phyloP scores from a whole-genome alignment of 1,284 basidiomycete genomes.

The Rhodotorula mucilaginosa region DNA sequence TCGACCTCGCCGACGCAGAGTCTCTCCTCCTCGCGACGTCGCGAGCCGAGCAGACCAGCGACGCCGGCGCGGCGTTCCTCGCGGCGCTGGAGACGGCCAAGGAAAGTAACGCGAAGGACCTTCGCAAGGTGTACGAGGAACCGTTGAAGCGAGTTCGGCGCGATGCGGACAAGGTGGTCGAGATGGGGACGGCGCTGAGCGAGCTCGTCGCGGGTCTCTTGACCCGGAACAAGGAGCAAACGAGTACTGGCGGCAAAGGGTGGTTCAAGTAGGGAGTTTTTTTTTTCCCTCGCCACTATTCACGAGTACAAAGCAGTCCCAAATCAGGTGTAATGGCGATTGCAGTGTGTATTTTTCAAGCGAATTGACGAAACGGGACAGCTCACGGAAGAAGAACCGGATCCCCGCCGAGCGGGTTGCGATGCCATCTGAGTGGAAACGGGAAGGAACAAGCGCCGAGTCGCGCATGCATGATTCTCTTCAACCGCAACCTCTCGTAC shows the following conservation, averaged over 20 bases:
- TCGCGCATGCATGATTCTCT: no score
- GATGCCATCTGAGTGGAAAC: no score
- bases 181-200: constrained; percentile 7
- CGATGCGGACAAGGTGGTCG: constrained; percentile 23
- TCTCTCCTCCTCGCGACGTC: constrained; percentile 38
- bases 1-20: background rate
- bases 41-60: constrained; percentile 18
- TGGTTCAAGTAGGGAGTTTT: background rate
- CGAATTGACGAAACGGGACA: no score
- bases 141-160: constrained; percentile 11
- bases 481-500: no score
- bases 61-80: constrained; percentile 31
- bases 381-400: no score
- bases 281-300: no score
- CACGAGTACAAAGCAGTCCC: no score
- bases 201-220: constrained; percentile 1
- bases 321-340: no score
- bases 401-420: no score
- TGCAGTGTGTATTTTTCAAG: no score
- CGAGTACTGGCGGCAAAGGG: background rate
- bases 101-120: background rate
- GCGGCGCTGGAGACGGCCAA: constrained; percentile 21
- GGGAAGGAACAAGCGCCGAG: no score
- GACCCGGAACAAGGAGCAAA: background rate
- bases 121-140: constrained; percentile 16